Percentiles rank a stretch among this genome's conserved stretches.
phyloP scores from a whole-genome alignment of 768 basidiomycete species.

The Podaxis pistillaris region DNA sequence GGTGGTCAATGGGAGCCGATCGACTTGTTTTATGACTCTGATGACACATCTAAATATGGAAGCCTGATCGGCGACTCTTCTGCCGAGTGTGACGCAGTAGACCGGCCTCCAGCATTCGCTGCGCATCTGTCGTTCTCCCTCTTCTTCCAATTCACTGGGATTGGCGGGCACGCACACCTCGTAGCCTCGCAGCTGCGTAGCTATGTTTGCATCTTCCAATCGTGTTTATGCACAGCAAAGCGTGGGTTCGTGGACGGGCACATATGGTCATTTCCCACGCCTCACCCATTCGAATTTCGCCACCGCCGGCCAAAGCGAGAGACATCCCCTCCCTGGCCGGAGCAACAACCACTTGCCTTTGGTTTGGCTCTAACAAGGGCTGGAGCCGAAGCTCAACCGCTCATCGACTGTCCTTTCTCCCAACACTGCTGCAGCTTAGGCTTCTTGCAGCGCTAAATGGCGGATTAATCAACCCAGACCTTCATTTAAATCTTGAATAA shows the following conservation, averaged over 20 bases:
- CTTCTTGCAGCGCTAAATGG: background rate
- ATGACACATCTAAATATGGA: background rate
- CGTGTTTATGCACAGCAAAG: background rate
- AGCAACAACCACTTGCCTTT: too few relatives aligned
- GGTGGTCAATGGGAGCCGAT: background rate
- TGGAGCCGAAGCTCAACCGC: too few relatives aligned
- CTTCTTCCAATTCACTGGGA: background rate
- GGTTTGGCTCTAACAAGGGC: too few relatives aligned
- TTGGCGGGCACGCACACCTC: background rate
- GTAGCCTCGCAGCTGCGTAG: background rate
- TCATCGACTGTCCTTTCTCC: too few relatives aligned
- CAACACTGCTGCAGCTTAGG: background rate
- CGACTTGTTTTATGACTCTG: background rate
- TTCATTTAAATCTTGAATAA: background rate
- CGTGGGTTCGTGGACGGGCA: background rate
- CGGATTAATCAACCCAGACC: background rate
- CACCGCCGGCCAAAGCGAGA: background rate
- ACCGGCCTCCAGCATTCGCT: background rate
- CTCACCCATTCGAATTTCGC: too few relatives aligned
- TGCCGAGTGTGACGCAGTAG: constrained; percentile 10
- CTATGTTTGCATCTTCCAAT: background rate
- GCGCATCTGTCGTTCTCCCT: background rate
- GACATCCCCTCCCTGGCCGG: too few relatives aligned
- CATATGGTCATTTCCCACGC: background rate
- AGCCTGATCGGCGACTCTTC: background rate